Evolutionary conservation across 768 basidiomycete genomes (phyloP).

Genomic region (Auricularia sp.): DNA sequence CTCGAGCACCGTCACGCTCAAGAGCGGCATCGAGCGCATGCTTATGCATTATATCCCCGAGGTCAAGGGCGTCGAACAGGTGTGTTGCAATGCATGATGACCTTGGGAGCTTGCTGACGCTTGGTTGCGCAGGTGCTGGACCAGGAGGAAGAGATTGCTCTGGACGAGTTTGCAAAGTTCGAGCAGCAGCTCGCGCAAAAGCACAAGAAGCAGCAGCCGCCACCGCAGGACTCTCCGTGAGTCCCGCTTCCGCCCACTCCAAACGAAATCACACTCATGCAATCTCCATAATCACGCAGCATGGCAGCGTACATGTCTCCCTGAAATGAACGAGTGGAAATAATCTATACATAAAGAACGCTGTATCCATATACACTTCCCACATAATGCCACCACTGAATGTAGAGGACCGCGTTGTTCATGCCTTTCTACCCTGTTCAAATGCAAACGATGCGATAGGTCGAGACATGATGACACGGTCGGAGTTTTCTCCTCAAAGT

Average conservation of each 20-base stretch:
- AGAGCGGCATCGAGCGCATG: slow-evolving; percentile 97
- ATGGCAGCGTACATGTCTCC: slow-evolving; percentile 80
- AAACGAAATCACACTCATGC: neutral
- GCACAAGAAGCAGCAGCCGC: slow-evolving; percentile 19
- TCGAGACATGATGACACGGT: no score
- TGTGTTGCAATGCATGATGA: slow-evolving; percentile 19
- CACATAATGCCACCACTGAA: no score
- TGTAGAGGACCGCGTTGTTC: no score
- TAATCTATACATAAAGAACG: no score
- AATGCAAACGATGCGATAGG: no score
- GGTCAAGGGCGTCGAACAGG: slow-evolving; percentile 86
- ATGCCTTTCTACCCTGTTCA: no score
- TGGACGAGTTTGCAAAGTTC: slow-evolving; percentile 83
- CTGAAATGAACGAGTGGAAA: slow-evolving; percentile 20
- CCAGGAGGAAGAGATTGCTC: slow-evolving; percentile 77
- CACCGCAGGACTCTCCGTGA: slow-evolving; percentile 31
- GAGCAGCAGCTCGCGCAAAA: slow-evolving; percentile 53
- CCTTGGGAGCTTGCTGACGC: slow-evolving; percentile 2
- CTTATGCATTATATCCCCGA: slow-evolving; percentile 98
- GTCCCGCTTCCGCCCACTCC: slow-evolving; percentile 18
- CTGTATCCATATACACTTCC: no score
- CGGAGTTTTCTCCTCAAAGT: no score
- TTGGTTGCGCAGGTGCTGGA: slow-evolving; percentile 59
- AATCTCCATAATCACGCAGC: slow-evolving; percentile 24
- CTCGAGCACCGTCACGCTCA: slow-evolving; percentile 89